Evolutionary conservation across 129 eudicot genomes (phyloP), one percentile per base, ranked within the genome.

Genomic region (Helianthus tuberosus): DNA sequence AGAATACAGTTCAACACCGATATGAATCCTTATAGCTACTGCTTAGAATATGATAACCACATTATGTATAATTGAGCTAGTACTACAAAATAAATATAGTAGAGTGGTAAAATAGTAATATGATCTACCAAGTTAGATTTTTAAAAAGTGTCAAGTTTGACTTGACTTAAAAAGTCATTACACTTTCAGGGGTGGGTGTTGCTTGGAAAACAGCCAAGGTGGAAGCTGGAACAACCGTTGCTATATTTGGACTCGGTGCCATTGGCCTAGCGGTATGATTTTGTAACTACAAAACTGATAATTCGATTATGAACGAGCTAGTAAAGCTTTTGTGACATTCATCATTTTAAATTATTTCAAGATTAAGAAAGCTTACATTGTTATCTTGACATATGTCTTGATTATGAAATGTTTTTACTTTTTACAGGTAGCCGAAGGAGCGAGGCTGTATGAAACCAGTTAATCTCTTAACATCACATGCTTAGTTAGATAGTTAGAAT

Each of bases 161-260:
- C n/a, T n/a, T n/a, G 71, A 62, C 47, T 8, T 15, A 8, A 16
- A 27, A 54, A 25, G 16, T 53, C 68, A 38, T 57, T 10, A 43
- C 41, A 38, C 64, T 55, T 85, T 79, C 81, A 94, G 99, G 99
- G 29, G 86, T 94, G 32, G 99, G 99, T 77, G 96, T 97, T 69
- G 97, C 99, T 2, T 86, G 87, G 87, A 94, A 74, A 88, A 72
- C 88, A 35, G 99, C 97, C 64, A 77, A 87, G 47, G 97, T 94
- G 57, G 93, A 90, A 82, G 43, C 75, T 63, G 99, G 99, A 62
- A 79, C 99, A 50, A 88, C 96, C 6, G 94, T 94, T 75, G 96
- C 87, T 46, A 88, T 94, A 73, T 86, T 91, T 79, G 99, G 99
- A 3, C 84, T 90, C 1, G 97, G 99, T 35, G 86, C 84, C 41